Conservation (phyloP, 352 stramenopile species). For the Phytophthora cactorum region DNA sequence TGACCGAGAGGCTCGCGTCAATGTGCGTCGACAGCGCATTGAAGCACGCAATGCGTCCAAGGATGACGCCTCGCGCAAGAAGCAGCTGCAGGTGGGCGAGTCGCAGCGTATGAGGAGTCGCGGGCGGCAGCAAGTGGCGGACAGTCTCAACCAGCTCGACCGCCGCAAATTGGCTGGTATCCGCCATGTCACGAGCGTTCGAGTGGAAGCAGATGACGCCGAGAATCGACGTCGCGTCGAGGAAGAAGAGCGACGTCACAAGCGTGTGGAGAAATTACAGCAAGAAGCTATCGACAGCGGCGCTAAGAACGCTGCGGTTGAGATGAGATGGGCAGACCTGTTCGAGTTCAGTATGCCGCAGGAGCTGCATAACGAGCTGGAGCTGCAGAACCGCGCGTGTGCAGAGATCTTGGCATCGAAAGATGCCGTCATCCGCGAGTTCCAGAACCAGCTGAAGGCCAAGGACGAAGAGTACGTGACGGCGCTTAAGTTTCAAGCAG, state of each 20-base stretch:
- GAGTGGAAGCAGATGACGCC: slow-evolving; percentile 88
- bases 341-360: slow-evolving; percentile 94
- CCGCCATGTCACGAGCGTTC: slow-evolving; percentile 91
- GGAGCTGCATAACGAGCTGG: slow-evolving; percentile 91
- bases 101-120: slow-evolving; percentile 74
- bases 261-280: slow-evolving; percentile 86
- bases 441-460: slow-evolving; percentile 91
- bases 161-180: slow-evolving; percentile 81
- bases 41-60: slow-evolving; percentile 82
- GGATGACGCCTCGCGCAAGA: slow-evolving; percentile 79
- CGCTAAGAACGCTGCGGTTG: slow-evolving; percentile 92
- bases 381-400: slow-evolving; percentile 89
- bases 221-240: slow-evolving; percentile 91
- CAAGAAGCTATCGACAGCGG: slow-evolving; percentile 91
- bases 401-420: slow-evolving; percentile 92
- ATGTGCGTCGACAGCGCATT: slow-evolving; percentile 71
- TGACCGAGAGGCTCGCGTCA: slow-evolving; percentile 70
- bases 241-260: slow-evolving; percentile 90
- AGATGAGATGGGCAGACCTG: slow-evolving; percentile 93
- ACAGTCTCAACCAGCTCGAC: slow-evolving; percentile 82
- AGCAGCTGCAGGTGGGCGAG: slow-evolving; percentile 67
- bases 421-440: slow-evolving; percentile 88
- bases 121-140: slow-evolving; percentile 77
- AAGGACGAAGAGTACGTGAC: slow-evolving; percentile 97
- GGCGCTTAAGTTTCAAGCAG: slow-evolving; percentile 88